phyloP scores from a whole-genome alignment of 2,329 filamentous ascomycete genomes.

The Shiraia sp. region DNA sequence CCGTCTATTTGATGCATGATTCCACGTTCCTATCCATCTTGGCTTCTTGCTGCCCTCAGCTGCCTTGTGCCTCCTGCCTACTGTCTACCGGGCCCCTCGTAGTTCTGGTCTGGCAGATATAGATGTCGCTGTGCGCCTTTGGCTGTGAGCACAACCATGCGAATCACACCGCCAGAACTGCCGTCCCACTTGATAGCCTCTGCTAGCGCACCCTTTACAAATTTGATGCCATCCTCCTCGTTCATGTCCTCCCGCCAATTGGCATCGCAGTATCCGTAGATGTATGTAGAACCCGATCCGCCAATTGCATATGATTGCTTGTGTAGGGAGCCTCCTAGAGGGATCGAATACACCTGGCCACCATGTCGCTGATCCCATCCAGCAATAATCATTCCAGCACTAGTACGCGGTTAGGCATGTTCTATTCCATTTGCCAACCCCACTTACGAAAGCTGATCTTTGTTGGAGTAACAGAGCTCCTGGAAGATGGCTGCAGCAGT shows the following conservation, averaged over 20 bases:
- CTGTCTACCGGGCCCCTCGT: constrained; percentile 70
- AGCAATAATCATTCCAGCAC: constrained; percentile 97
- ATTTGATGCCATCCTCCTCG: constrained; percentile 84
- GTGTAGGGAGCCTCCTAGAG: constrained; percentile 93
- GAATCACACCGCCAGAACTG: constrained; percentile 95
- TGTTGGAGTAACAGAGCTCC: constrained; percentile 97
- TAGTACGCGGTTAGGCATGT: constrained; percentile 46
- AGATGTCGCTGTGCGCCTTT: constrained; percentile 90
- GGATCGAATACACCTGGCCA: constrained; percentile 96
- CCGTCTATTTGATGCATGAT: too few relatives aligned
- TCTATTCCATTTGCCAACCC: background rate
- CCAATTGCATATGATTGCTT: constrained; percentile 96
- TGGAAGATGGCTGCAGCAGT: constrained; percentile 96
- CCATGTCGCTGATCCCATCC: constrained; percentile 95
- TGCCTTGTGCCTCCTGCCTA: constrained; percentile 17
- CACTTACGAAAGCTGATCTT: constrained; percentile 82
- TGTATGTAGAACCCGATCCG: constrained; percentile 97
- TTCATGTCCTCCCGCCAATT: constrained; percentile 96
- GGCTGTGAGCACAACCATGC: constrained; percentile 93
- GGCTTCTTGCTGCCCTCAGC: constrained; percentile 5
- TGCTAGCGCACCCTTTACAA: constrained; percentile 86
- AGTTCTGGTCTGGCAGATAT: constrained; percentile 87
- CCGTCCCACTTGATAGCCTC: constrained; percentile 99
- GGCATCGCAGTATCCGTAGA: constrained; percentile 97
- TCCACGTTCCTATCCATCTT: too few relatives aligned